These are phyloP conservation scores for Zoysia pacifica DNA, from an alignment of 176 grass and related monocot species.

Conservation along the genomic window DNA sequence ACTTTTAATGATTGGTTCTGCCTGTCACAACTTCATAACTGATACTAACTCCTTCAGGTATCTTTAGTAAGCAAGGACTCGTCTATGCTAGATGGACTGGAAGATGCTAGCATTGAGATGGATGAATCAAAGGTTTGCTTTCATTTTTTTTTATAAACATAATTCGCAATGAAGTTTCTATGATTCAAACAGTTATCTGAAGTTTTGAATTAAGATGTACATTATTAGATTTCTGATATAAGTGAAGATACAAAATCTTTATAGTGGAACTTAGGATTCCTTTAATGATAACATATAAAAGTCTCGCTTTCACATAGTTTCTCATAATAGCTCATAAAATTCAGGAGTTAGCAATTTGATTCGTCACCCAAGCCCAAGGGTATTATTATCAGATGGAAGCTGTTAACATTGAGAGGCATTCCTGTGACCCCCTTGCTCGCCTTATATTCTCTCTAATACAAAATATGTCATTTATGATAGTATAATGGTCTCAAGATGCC, in stretches of 20 bases:
- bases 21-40: slow-evolving; percentile 17
- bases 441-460: neutral
- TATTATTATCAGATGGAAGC: no score
- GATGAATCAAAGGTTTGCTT: slow-evolving; percentile 88
- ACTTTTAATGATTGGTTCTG: slow-evolving; percentile 31
- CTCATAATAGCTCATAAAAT: no score
- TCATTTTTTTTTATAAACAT: slow-evolving; percentile 39
- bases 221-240: slow-evolving; percentile 4
- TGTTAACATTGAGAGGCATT: neutral
- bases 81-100: slow-evolving; percentile 98
- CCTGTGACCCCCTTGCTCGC: neutral
- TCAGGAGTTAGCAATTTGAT: no score
- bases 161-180: neutral
- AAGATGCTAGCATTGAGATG: slow-evolving; percentile 97
- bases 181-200: neutral
- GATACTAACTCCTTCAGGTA: slow-evolving; percentile 57
- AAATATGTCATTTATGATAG: neutral
- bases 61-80: slow-evolving; percentile 99
- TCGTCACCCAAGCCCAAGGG: no score
- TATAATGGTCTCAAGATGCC: neutral
- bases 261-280: no score
- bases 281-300: no score
- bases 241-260: neutral
- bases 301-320: no score
- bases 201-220: neutral